Evolutionary conservation across 371 early-diverging fungal genomes (phyloP), one percentile per base, ranked within the genome.

Genomic region (Apophysomyces variabilis): DNA sequence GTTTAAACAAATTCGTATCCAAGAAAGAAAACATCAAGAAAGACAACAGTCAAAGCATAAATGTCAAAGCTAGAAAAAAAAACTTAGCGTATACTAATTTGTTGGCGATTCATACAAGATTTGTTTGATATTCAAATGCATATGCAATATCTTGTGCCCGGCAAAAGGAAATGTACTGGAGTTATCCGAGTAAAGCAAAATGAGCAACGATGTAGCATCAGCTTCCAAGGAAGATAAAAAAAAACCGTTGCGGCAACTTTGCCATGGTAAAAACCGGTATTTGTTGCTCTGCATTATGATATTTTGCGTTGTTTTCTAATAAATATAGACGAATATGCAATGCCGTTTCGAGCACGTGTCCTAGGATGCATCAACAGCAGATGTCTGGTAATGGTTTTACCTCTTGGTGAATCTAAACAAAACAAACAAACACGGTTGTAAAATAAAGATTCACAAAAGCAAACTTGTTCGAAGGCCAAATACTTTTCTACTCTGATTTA

Each of bases 321-420:
- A 26, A 26, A 50, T 50, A 50, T 50, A 50, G 54, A 50, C 5
- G 21, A 32, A 18, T 50, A 50, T 50, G 54, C 54, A 50, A 50
- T 18, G 21, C 21, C 54, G 21, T n/a, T 9, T n/a, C 9, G 11
- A 50, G 32, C 21, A 50, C 54, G 21, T n/a, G 21, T 1, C 21
- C 9, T 9, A 0, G 21, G 8, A 26, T 50, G 54, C 9, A 50
- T 50, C 32, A 26, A 26, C 32, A 26, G 32, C 32, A 26, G 32
- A 26, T 26, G 3, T 26, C 32, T 26, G 32, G 3, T 26, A 26
- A 3, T 3, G 32, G 32, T 26, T 26, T 1, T 26, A 26, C 32
- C 32, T 26, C 3, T 26, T 26, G 32, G 32, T 26, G 32, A 26
- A 26, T 26, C 3, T 26, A 26, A 26, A 26, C 32, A 26, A 3